Evolutionary conservation across 73 alveolate genomes (phyloP), one percentile per base, ranked within the genome.

Genomic region (Stentor coeruleus): DNA sequence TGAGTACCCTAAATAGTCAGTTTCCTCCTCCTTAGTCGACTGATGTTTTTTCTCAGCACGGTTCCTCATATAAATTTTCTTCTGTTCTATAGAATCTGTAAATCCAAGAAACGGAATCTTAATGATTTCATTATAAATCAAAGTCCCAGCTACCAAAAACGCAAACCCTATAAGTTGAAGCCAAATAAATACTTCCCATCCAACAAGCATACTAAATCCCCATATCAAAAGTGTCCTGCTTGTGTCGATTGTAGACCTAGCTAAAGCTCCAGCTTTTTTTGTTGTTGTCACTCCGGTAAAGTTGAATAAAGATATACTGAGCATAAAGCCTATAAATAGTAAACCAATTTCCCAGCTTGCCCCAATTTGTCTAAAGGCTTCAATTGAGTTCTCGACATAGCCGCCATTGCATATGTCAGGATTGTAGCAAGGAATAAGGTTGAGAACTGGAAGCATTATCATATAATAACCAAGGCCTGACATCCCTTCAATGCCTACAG

Each of bases 401-500:
- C 93, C 90, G 73, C 80, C 59, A 20, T 87, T 89, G 81, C 93
- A 93, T 49, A 93, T 76, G 40, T 84, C 92, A 38, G 59, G 58
- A 75, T 60, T 81, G 35, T 84, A 86, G 85, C 99, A 94, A 26
- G 96, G 92, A 42, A 93, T 93, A 26, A 76, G 76, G 90, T 96
- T 88, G 83, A 96, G 91, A 3, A 96, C 88, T 11, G 95, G 88
- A 58, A 97, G 88, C 39, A 96, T 74, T n/a, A 97, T 40, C 59
- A 88, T 81, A 58, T 86, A 95, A 42, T 87, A 82, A 33, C 77
- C 33, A 0, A 90, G 76, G 3, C 99, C 99, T 96, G 97, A 93
- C 87, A 93, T 66, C 58, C 99, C 99, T 90, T 97, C 99, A 58
- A 89, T 81, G 3, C 99, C 99, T 14, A 94, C 99, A 0, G 96